Evolutionary conservation across 2,329 filamentous ascomycete species (phyloP).

Genomic region (Paecilomyces sp.): DNA sequence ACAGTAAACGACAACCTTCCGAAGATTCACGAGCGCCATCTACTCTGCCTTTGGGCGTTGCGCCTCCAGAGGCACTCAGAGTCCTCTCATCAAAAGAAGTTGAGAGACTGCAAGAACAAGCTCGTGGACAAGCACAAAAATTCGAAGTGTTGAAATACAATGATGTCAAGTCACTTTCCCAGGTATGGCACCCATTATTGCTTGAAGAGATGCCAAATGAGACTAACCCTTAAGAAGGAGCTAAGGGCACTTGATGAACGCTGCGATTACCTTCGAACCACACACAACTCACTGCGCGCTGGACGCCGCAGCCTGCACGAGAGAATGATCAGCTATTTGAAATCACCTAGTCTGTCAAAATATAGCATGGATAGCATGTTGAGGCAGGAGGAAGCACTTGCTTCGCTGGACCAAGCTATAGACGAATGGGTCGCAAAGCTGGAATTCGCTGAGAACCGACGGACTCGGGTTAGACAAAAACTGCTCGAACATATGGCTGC

Average conservation of each 20-base stretch:
- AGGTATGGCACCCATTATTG: constrained; percentile 10
- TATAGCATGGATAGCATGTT: constrained; percentile 70
- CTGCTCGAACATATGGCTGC: constrained; percentile 74
- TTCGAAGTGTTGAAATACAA: constrained; percentile 18
- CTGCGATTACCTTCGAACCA: constrained; percentile 69
- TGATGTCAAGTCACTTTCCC: constrained; percentile 17
- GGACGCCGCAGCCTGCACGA: constrained; percentile 69
- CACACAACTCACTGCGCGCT: constrained; percentile 66
- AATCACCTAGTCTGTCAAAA: constrained; percentile 60
- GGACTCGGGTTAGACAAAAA: constrained; percentile 69
- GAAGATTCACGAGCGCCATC: constrained; percentile 1
- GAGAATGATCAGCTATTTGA: constrained; percentile 70
- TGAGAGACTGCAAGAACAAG: constrained; percentile 15
- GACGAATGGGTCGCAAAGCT: constrained; percentile 75
- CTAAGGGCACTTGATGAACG: constrained; percentile 69
- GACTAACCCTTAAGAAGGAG: constrained; percentile 46
- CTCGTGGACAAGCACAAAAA: constrained; percentile 14
- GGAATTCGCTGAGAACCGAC: constrained; percentile 72
- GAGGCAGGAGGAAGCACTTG: constrained; percentile 71
- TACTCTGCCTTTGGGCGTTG: constrained; percentile 13
- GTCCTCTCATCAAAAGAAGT: constrained; percentile 13
- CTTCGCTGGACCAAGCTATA: constrained; percentile 68
- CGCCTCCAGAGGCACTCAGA: constrained; percentile 9
- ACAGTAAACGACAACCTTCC: constrained; percentile 3
- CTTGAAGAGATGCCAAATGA: not conserved